Percentiles rank a stretch among this genome's conserved stretches.
These are phyloP conservation scores for Acanthamoeba culbertsoni DNA, from an alignment of 208 protist genomes.

Conservation along the genomic window DNA sequence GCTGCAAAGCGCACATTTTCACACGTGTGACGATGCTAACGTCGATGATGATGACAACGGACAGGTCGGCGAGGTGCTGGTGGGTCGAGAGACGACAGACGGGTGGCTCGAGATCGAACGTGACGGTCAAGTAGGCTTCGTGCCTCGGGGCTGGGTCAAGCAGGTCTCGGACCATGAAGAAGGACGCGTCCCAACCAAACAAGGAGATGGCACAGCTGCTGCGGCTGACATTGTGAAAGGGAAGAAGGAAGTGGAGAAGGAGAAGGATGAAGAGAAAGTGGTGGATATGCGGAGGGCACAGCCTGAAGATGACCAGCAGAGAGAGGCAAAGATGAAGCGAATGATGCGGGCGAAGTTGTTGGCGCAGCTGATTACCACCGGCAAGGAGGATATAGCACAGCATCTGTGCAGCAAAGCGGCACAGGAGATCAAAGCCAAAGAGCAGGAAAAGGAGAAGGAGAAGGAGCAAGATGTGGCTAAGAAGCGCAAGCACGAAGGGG, in stretches of 20 bases:
- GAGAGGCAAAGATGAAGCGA: not conserved
- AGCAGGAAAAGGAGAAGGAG: not conserved
- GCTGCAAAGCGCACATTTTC: not conserved
- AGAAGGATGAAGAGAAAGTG: not conserved
- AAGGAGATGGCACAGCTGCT: not conserved
- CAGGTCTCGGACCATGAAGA: not conserved
- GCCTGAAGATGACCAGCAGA: not conserved
- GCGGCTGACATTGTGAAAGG: not conserved
- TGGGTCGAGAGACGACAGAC: not conserved
- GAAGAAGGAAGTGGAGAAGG: not conserved
- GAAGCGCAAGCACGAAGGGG: not conserved
- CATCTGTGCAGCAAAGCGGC: not conserved
- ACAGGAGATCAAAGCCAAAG: not conserved
- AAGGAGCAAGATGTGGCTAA: not conserved
- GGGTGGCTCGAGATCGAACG: conserved; percentile 32
- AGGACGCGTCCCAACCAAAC: not conserved
- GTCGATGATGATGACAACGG: not conserved
- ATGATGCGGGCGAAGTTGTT: conserved; percentile 35
- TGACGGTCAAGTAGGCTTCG: not conserved
- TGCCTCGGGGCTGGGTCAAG: not conserved
- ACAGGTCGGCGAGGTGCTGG: not conserved
- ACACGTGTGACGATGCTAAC: not conserved
- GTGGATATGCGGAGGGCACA: not conserved
- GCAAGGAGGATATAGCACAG: not conserved
- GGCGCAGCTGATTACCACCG: conserved; percentile 5